Base-by-base conservation (phyloP, 2,329 filamentous ascomycete genomes). In the Emericellopsis cladophorae region DNA sequence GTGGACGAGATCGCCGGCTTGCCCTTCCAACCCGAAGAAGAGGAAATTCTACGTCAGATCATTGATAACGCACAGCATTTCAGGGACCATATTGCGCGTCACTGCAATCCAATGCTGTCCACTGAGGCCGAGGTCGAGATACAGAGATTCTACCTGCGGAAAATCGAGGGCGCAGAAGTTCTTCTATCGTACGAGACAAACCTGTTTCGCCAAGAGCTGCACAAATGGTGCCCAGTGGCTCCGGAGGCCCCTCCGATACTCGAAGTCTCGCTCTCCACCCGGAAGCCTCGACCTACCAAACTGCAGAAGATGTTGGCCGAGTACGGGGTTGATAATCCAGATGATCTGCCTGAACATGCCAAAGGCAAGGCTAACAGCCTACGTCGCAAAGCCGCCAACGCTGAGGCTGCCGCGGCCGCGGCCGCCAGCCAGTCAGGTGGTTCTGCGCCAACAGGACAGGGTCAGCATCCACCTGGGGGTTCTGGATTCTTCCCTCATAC, bases 161-260 rank as follows among this genome's bases (percentile, higher is more conserved):
- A 98, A 64, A 88, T 98, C 41, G 92, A 98, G 62, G 92, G 92
- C 3, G 89, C 92, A 1, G 92, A 98, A 57, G 89, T 98, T 40
- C 72, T 98, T 4, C 70, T 98, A 3, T 76, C 89, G 0, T 83
- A 81, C 43, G 92, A 98, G 64, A 95, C 90, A n/a, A 98, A 98
- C 56, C 95, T 93, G 60, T 90, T 98, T 66, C 81, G 90, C 21
- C 88, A 95, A 56, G 88, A 95, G 55, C 70, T 98, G 42, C 92
- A 98, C 62, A 93, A 87, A 56, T 95, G 86, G 84, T 87, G 82
- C 32, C 89, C 89, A 3, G 86, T 96, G 22, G 89, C 92, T 2
- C 84, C 87, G 0, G 74, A 86, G 12, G 70, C 92, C 11, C 92
- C 92, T 4, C 89, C 89, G 18, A 80, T 93, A 31, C 71, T 95